Conservation (phyloP, 495 filamentous ascomycete genomes). For the Tuber calosporum region DNA sequence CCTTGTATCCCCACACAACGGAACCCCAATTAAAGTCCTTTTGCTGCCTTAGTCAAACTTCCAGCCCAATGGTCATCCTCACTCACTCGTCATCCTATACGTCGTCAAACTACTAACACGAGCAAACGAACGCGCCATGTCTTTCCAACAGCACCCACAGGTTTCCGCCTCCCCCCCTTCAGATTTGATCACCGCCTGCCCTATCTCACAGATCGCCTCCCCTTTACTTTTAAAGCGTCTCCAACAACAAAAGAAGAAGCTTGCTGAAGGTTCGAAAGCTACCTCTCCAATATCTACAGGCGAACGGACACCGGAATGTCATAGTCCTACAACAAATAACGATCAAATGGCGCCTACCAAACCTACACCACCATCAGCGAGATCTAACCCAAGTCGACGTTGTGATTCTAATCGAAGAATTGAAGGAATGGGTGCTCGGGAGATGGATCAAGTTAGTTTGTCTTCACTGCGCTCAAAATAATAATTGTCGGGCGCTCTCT, state of each 20-base stretch:
- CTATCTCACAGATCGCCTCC: constrained; percentile 13
- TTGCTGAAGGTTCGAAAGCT: constrained; percentile 14
- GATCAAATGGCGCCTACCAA: neutral
- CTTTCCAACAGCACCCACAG: neutral
- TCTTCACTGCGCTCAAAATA: neutral
- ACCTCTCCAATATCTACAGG: neutral
- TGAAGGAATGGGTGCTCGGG: constrained; percentile 32
- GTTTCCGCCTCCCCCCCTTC: neutral
- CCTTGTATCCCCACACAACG: neutral
- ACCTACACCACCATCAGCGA: constrained; percentile 4
- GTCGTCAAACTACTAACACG: neutral
- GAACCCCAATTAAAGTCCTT: neutral
- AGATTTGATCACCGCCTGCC: neutral
- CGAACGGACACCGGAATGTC: constrained; percentile 1
- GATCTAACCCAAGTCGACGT: constrained; percentile 13
- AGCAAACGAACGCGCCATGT: neutral
- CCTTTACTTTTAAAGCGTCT: constrained; percentile 34
- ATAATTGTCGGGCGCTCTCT: neutral
- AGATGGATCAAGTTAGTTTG: constrained; percentile 30
- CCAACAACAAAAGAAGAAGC: constrained; percentile 32
- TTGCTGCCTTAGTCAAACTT: neutral
- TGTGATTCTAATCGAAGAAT: constrained; percentile 19
- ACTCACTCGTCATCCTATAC: neutral
- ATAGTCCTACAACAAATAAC: neutral
- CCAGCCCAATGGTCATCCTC: constrained; percentile 1